Base-by-base conservation (phyloP, 2,329 filamentous ascomycete genomes). In the Fragosphaeria purpurea region DNA sequence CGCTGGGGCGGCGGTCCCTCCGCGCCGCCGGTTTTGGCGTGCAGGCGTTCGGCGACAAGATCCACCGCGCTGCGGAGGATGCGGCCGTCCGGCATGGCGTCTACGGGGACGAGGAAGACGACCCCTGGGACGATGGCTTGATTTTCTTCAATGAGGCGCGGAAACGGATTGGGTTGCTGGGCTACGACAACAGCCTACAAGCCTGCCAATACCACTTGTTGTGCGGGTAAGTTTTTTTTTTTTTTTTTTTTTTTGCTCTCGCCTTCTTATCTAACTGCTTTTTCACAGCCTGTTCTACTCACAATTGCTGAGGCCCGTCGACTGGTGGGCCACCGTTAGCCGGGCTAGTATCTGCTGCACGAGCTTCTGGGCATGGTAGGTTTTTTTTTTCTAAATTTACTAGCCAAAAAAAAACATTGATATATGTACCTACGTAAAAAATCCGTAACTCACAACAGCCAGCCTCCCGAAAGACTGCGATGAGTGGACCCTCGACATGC, bases 81-180 rank as follows among this genome's bases (percentile, higher is more conserved):
- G 22, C 22, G 22, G 22, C 22, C 22, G 22, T 22, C 22, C 22
- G 22, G 22, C 22, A 22, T 22, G 22, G 22, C 22, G 22, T 22
- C 22, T 22, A 31, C 30, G 31, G 6, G 4, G 37, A 30, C 30
- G 43, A 10, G 13, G 44, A 40, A 11, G 53, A 46, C 13, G 52
- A 50, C 12, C 48, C 41, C 11, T 52, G 53, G 51, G 55, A 54
- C 7, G 48, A 48, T 12, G 74, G 74, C 0, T 56, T 77, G 40
- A 70, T 68, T 32, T 77, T 77, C 55, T 75, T 77, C 61, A 76
- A 77, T 50, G 74, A 77, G 58, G 73, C 73, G 6, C 69, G 74
- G 13, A 70, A 70, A 51, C 68, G 74, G 5, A 69, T 74, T 53
- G 74, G 74, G 2, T 42, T 56, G 7, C 53, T 57, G 4, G 42